Evolutionary conservation across 23 red algal species (phyloP).

Genomic region (Gracilariopsis chorda): DNA sequence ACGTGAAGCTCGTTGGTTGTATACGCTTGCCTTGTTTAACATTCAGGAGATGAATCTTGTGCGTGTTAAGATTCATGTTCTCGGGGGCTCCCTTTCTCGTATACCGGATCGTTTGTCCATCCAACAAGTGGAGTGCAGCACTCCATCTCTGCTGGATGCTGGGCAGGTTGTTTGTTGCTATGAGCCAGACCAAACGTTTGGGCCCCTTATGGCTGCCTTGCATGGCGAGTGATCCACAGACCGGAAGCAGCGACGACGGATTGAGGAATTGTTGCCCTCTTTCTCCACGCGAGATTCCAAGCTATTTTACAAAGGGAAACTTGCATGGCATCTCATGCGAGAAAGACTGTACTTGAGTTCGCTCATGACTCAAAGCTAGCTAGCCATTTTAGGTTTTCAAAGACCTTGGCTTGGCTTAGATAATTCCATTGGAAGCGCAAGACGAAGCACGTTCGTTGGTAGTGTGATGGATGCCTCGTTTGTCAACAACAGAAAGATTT

Average conservation of each 20-base stretch:
- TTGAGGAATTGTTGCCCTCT: background rate
- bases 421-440: background rate
- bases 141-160: no score
- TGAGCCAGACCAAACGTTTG: background rate
- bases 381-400: background rate
- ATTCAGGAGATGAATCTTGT: background rate
- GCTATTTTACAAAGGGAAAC: background rate
- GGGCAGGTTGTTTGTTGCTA: background rate
- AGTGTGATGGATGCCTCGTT: background rate
- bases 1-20: background rate
- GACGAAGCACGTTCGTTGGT: background rate
- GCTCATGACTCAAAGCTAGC: background rate
- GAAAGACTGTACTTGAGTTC: background rate
- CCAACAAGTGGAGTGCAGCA: no score
- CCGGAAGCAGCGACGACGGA: no score
- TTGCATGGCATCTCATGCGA: background rate
- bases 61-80: constrained; percentile 6
- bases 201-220: no score
- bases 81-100: background rate
- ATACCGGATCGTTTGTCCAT: background rate
- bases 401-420: background rate
- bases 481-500: constrained; percentile 18
- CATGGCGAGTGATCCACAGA: no score
- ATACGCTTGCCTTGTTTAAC: background rate
- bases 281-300: background rate